A percentile compares a stretch with the other conserved stretches of the same genome.
Evolutionary conservation across 1,284 basidiomycete genomes (phyloP).

Genomic region (Papiliotrema flavescens): DNA sequence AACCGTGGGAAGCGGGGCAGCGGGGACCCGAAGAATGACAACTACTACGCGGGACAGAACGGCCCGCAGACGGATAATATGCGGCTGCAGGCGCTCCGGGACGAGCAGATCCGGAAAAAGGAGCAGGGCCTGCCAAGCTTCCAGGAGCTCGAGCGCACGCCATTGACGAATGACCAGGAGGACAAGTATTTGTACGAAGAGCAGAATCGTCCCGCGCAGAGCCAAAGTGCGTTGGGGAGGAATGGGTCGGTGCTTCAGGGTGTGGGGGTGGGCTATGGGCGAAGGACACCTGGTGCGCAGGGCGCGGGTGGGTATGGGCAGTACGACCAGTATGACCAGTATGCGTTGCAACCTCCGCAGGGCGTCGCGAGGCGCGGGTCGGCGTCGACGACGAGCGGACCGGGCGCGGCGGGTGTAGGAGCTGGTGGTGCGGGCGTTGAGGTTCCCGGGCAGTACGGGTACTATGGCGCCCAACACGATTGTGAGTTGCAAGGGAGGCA

Average conservation of each 20-base stretch:
- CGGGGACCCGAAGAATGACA: slow-evolving; percentile 21
- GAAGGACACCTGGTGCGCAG: slow-evolving; percentile 10
- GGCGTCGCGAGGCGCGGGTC: slow-evolving; percentile 16
- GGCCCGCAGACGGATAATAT: slow-evolving; percentile 22
- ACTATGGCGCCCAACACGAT: slow-evolving; percentile 12
- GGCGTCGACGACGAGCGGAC: slow-evolving; percentile 12
- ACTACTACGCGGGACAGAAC: slow-evolving; percentile 5
- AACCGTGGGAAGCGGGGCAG: slow-evolving; percentile 16
- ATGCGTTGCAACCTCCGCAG: slow-evolving; percentile 11
- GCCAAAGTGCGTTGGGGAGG: slow-evolving; percentile 9
- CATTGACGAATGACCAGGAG: slow-evolving; percentile 24
- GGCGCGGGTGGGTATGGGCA: slow-evolving; percentile 3
- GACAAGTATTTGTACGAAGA: slow-evolving; percentile 42
- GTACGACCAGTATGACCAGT: slow-evolving; percentile 5
- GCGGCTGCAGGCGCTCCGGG: slow-evolving; percentile 37
- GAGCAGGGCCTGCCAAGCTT: slow-evolving; percentile 41
- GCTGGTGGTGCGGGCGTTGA: slow-evolving; percentile 34
- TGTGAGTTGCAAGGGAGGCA: slow-evolving; percentile 9
- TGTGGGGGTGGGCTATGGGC: slow-evolving; percentile 41
- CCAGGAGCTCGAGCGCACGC: slow-evolving; percentile 31
- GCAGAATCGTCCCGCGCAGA: slow-evolving; percentile 4
- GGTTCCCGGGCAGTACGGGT: slow-evolving; percentile 11
- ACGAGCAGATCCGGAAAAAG: slow-evolving; percentile 38
- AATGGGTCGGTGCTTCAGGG: slow-evolving; percentile 33
- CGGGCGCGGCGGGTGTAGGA: slow-evolving; percentile 38